Evolutionary conservation across 2,329 filamentous ascomycete genomes (phyloP), one percentile per base, ranked within the genome.

Genomic region (Coniochaeta ligniaria): DNA sequence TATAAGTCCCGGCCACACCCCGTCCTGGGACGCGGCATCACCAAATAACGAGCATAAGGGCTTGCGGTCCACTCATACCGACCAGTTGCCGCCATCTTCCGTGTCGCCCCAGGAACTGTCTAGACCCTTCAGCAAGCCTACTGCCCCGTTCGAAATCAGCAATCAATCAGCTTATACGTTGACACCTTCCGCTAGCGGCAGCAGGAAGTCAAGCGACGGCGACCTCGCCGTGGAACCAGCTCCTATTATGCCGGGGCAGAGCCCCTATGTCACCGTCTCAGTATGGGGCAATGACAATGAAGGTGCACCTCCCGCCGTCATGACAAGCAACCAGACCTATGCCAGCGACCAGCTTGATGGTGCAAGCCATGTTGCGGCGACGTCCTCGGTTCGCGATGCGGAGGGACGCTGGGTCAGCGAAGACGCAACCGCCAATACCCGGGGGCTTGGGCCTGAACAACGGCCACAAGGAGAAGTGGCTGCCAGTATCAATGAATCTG

Each of bases 241-340:
- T 9, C 66, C 74, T 57, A 66, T 72, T 59, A 82, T 81, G 77
- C 70, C 74, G 35, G 69, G 72, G 22, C 78, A 76, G 62, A 85
- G 83, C 66, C 83, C 83, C 7, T 77, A 77, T 31, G 80, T 86
- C 22, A 83, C 78, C 6, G 80, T 85, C 56, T 85, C 83, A 1
- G 73, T 82, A 63, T 85, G 80, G 80, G 81, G 78, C 54, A 76
- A 74, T 62, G 80, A 76, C 58, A 67, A 71, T 47, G 68, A 68
- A 38, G 69, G 60, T 63, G 68, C 55, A 11, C 56, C 56, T 1
- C 50, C 59, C 17, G 38, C 57, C 1, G 14, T 59, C 17, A 58
- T 62, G 17, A 56, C 55, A 14, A 57, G 63, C 28, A 20, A 62
- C 54, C 43, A 57, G 33, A 36, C 38, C 31, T 45, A 41, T 16